A percentile compares a stretch with the other conserved stretches of the same genome.
Evolutionary conservation across 2,329 filamentous ascomycete species (phyloP).

Genomic region (Botryotinia narcissicola): DNA sequence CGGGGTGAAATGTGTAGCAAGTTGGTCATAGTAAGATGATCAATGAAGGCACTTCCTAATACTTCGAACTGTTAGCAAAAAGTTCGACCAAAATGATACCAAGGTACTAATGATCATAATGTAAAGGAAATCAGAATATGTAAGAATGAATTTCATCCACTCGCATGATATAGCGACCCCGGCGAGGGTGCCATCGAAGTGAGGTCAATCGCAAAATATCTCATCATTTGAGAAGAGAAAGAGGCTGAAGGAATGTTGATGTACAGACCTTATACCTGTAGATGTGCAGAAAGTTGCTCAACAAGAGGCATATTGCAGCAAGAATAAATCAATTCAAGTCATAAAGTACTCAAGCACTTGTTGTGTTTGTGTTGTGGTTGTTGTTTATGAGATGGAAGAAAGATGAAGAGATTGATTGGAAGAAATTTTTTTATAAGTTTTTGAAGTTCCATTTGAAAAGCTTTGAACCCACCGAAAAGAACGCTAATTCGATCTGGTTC

Average conservation of each 20-base stretch:
- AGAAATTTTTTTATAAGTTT: conserved; percentile 14
- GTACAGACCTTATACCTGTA: conserved; percentile 18
- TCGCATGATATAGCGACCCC: conserved; percentile 76
- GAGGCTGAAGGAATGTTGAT: background rate
- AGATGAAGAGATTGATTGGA: background rate
- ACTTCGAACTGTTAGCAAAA: conserved; percentile 10
- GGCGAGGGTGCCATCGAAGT: conserved; percentile 83
- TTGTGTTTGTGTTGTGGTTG: background rate
- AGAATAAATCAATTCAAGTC: background rate
- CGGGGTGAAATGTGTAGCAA: background rate
- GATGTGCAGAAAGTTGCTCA: too few species aligned
- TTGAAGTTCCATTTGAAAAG: background rate
- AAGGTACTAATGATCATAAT: background rate
- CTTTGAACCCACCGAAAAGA: background rate
- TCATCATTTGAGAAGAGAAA: conserved; percentile 65
- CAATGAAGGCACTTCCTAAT: background rate
- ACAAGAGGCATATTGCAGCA: background rate
- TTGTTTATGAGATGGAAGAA: background rate
- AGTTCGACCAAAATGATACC: background rate
- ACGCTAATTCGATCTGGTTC: conserved; percentile 4
- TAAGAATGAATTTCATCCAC: conserved; percentile 94
- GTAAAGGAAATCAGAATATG: conserved; percentile 79
- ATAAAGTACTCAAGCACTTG: background rate
- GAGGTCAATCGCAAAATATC: conserved; percentile 99
- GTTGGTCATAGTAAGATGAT: too few species aligned